Conservation (phyloP, 1,139 yeast species). For the Debaryomycetaceae sp. region DNA sequence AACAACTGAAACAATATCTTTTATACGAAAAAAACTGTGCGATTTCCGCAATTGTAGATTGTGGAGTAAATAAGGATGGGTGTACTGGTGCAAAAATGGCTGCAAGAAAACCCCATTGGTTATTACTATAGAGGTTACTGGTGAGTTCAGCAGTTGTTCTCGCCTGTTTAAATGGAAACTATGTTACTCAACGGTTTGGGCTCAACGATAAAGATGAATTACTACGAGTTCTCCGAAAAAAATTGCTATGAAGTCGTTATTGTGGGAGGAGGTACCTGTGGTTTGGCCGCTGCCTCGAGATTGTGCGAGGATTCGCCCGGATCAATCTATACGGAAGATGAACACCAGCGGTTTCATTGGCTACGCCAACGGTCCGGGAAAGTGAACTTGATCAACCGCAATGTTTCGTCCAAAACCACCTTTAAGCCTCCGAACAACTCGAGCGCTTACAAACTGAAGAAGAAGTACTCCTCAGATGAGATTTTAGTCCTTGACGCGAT, state of each 20-base stretch:
- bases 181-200: no score
- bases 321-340: slow-evolving; percentile 37
- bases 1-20: no score
- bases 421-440: slow-evolving; percentile 14
- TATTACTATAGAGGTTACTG: slow-evolving; percentile 4
- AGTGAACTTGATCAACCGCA: slow-evolving; percentile 21
- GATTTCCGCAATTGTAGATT: no score
- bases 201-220: slow-evolving; percentile 5
- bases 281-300: slow-evolving; percentile 32
- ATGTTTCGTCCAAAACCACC: slow-evolving; percentile 14
- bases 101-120: slow-evolving; percentile 7
- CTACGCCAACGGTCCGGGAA: slow-evolving; percentile 26
- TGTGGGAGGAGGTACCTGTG: slow-evolving; percentile 41
- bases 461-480: slow-evolving; percentile 20
- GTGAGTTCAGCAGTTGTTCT: no score
- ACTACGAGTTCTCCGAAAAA: slow-evolving; percentile 11
- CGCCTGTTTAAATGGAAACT: no score
- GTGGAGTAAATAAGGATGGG: no score
- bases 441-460: slow-evolving; percentile 13
- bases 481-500: slow-evolving; percentile 31
- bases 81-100: slow-evolving; percentile 4
- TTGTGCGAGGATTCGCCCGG: slow-evolving; percentile 37
- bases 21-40: no score
- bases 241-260: slow-evolving; percentile 28
- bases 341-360: slow-evolving; percentile 42